Conservation (phyloP, 2,329 filamentous ascomycete species). For the Tolypocladium album region DNA sequence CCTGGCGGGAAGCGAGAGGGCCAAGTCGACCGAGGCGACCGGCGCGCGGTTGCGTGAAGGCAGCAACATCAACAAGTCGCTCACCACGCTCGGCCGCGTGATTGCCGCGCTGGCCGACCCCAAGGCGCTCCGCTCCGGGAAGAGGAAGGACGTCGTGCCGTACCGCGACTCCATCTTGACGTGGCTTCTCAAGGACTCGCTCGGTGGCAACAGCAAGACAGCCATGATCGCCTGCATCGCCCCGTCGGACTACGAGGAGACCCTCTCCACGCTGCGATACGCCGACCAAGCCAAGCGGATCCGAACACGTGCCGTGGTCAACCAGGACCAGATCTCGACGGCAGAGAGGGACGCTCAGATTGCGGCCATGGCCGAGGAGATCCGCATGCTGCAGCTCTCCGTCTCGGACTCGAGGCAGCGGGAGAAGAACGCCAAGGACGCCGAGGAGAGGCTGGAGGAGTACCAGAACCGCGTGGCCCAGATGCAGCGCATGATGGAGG, state of each 20-base stretch:
- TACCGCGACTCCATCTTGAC: conserved; percentile 81
- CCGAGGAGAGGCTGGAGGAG: conserved; percentile 80
- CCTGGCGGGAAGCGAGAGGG: conserved; percentile 86
- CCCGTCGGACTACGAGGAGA: conserved; percentile 94
- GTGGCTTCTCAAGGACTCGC: conserved; percentile 87
- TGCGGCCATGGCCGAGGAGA: conserved; percentile 88
- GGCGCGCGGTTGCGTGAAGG: conserved; percentile 85
- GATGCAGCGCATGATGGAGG: conserved; percentile 95
- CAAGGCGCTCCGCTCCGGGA: conserved; percentile 46
- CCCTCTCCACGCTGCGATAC: conserved; percentile 88
- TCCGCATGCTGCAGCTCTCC: conserved; percentile 71
- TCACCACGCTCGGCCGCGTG: conserved; percentile 89
- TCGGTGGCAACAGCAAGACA: conserved; percentile 95
- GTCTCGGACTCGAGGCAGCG: conserved; percentile 53
- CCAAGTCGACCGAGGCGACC: conserved; percentile 91
- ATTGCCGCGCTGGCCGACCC: conserved; percentile 79
- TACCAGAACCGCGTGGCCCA: conserved; percentile 84
- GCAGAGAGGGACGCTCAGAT: conserved; percentile 94
- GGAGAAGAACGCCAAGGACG: conserved; percentile 67
- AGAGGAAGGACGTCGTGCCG: conserved; percentile 60
- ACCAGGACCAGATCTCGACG: conserved; percentile 86
- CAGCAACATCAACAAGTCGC: conserved; percentile 97
- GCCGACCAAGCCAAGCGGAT: conserved; percentile 97
- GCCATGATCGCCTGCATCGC: conserved; percentile 99
- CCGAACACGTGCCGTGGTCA: conserved; percentile 85